Evolutionary conservation across 257 asterid genomes (phyloP).

Genomic region (Nicotiana paniculata): DNA sequence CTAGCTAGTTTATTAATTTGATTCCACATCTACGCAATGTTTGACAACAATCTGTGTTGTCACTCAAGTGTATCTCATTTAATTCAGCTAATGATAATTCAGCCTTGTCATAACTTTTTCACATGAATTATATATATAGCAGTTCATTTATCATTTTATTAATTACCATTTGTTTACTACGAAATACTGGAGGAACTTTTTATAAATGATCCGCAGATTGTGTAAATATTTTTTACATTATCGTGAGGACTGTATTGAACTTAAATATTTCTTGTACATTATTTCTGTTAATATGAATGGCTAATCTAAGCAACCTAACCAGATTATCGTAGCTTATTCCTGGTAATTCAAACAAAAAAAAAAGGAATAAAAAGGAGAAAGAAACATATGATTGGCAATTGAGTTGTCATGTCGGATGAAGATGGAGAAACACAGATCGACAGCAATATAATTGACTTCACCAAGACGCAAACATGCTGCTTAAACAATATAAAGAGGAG

Average conservation of each 20-base stretch:
- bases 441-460: not conserved
- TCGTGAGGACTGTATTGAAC: too few relatives aligned
- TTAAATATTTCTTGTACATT: not conserved
- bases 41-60: not conserved
- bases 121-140: too few relatives aligned
- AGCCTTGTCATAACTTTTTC: too few relatives aligned
- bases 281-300: not conserved
- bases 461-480: not conserved
- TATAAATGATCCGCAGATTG: too few relatives aligned
- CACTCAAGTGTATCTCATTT: not conserved
- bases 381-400: not conserved
- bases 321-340: not conserved
- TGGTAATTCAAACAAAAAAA: not conserved
- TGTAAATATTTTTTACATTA: too few relatives aligned
- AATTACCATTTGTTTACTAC: too few relatives aligned
- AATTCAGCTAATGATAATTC: not conserved
- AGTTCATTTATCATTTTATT: too few relatives aligned
- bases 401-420: constrained; percentile 3
- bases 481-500: not conserved
- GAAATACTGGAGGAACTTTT: too few relatives aligned
- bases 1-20: not conserved
- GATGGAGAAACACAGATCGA: constrained; percentile 8
- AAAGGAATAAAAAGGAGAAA: not conserved
- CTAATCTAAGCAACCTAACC: not conserved
- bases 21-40: not conserved